Conservation (phyloP, 495 filamentous ascomycete genomes). For the Lineolata rhizophorae region DNA sequence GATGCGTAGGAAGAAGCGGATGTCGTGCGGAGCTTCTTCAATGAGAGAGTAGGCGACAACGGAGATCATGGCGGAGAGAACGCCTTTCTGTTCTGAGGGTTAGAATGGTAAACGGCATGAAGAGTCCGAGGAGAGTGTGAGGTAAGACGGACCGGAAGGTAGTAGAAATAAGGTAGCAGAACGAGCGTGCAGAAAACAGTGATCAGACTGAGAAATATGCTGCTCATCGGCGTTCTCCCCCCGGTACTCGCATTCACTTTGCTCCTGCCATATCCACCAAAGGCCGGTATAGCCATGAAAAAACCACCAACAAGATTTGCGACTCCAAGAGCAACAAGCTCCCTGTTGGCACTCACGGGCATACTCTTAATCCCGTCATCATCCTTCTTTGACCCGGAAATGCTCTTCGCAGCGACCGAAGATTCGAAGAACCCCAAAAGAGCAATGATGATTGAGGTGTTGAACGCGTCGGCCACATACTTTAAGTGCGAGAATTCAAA, state of each 20-base stretch:
- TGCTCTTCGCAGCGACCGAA: constrained; percentile 84
- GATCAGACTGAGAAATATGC: constrained; percentile 59
- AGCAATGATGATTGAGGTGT: constrained; percentile 82
- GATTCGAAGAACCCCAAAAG: constrained; percentile 96
- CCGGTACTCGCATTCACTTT: constrained; percentile 88
- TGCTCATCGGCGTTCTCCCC: constrained; percentile 81
- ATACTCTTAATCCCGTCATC: constrained; percentile 43
- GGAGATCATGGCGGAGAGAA: constrained; percentile 82
- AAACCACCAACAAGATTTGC: constrained; percentile 81
- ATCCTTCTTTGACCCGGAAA: constrained; percentile 28
- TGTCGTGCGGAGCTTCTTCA: constrained; percentile 83
- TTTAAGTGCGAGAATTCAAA: constrained; percentile 53
- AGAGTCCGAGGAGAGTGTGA: neutral
- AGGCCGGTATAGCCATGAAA: constrained; percentile 79
- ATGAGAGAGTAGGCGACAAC: constrained; percentile 88
- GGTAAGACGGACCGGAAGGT: constrained; percentile 50
- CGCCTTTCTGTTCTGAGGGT: constrained; percentile 49
- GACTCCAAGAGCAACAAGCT: constrained; percentile 77
- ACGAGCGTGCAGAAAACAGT: constrained; percentile 61
- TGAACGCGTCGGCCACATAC: constrained; percentile 68
- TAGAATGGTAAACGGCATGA: constrained; percentile 5
- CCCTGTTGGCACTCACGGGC: constrained; percentile 71
- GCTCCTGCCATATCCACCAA: constrained; percentile 89
- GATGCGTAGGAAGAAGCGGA: constrained; percentile 73
- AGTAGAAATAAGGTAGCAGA: constrained; percentile 80